Evolutionary conservation across 2,329 filamentous ascomycete genomes (phyloP), one percentile per base, ranked within the genome.

Genomic region (Ophiostoma quercus): DNA sequence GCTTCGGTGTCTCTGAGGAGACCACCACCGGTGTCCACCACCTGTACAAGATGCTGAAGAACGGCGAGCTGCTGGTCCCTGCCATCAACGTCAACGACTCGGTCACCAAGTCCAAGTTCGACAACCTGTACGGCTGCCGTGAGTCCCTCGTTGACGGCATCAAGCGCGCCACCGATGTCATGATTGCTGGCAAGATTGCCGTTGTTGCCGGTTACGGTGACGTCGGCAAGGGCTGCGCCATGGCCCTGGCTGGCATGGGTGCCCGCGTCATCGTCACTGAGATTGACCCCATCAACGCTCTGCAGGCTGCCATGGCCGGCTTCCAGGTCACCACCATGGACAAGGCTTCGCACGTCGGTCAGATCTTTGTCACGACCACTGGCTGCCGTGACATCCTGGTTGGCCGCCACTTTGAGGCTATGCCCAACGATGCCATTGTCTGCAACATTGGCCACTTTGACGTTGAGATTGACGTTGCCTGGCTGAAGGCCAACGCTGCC

Each of bases 381-480:
- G 94, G 94, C 78, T 99, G 94, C 92, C 91, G 94, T 86, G 95
- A 99, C 83, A 98, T 99, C 80, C 88, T 99, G 75, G 89, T 90
- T 77, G 92, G 90, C 80, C 84, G 85, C 79, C 94, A 99, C 89
- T 98, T 99, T 81, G 90, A 96, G 86, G 87, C 82, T 77, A 99
- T 99, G 94, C 87, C 86, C 79, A 97, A 98, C 84, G 94, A 99
- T 78, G 94, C 94, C 81, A 98, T 99, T 78, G 94, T 98, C 77
- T 98, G 94, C 93, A 99, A 99, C 88, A 99, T 99, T 84, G 94
- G 94, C 81, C 94, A 99, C 87, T 99, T 99, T 84, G 94, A 99
- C 82, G 96, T 97, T 78, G 95, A 99, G 87, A 99, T 99, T 78
- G 95, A 99, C 82, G 95, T 99, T 83, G 95, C 95, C 76, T 99